Percentiles rank a stretch among this genome's conserved stretches.
Evolutionary conservation across 768 basidiomycete genomes (phyloP).

Genomic region (Aureoboletus auriporus): DNA sequence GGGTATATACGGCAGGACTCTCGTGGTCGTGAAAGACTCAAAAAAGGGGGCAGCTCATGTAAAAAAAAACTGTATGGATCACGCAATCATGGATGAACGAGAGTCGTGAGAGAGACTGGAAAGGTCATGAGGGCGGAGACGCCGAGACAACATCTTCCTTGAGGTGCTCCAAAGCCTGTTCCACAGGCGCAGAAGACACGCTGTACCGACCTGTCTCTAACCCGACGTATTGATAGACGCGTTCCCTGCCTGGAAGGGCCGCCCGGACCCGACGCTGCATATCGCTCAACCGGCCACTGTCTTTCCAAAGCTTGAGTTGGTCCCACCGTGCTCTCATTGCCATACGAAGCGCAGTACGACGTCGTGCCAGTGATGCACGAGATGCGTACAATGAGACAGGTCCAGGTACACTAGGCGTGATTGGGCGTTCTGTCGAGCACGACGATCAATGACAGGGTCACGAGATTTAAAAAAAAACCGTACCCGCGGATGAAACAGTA

Average conservation of each 20-base stretch:
- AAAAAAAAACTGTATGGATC: not conserved
- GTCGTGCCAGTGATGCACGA: conserved; percentile 24
- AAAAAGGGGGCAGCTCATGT: not conserved
- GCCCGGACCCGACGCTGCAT: conserved; percentile 28
- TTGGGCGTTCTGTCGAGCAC: conserved; percentile 13
- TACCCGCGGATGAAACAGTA: conserved; percentile 7
- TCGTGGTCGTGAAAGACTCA: conserved; percentile 2
- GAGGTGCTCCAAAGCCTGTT: not conserved
- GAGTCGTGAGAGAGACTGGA: not conserved
- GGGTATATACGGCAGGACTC: conserved; percentile 11
- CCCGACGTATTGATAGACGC: conserved; percentile 32
- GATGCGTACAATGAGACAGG: conserved; percentile 8
- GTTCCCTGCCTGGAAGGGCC: conserved; percentile 23
- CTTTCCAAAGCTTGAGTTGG: conserved; percentile 24
- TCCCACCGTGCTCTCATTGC: conserved; percentile 28
- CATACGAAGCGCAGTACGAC: conserved; percentile 24
- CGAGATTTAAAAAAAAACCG: not conserved
- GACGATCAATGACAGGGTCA: not conserved
- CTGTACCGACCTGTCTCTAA: conserved; percentile 3
- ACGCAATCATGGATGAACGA: not conserved
- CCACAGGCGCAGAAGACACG: not conserved
- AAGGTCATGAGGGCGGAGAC: conserved; percentile 9
- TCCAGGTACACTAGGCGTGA: conserved; percentile 5
- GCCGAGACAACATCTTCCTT: not conserved
- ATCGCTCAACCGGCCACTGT: conserved; percentile 23